These are phyloP conservation scores for Aspergillus baeticus DNA, from an alignment of 495 filamentous ascomycete species.

Conservation along the genomic window DNA sequence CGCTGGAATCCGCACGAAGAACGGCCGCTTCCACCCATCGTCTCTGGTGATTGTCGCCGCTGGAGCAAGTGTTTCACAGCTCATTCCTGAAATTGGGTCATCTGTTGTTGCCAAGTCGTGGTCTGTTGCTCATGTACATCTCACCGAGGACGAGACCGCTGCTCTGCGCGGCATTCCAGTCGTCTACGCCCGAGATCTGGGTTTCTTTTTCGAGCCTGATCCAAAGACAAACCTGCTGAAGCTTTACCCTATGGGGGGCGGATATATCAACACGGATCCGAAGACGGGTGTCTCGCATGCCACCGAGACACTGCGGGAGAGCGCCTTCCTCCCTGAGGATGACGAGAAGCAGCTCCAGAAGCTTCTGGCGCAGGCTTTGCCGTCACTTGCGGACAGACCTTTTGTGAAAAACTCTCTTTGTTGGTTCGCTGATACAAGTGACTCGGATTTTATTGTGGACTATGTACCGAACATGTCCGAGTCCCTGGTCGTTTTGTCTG, in stretches of 20 bases:
- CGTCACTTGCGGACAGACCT: slow-evolving; percentile 46
- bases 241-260: slow-evolving; percentile 53
- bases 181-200: slow-evolving; percentile 53
- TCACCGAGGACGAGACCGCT: slow-evolving; percentile 50
- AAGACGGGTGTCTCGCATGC: slow-evolving; percentile 31
- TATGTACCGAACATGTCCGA: slow-evolving; percentile 44
- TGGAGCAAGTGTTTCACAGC: slow-evolving; percentile 37
- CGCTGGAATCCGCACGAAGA: slow-evolving; percentile 36
- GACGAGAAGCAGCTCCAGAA: slow-evolving; percentile 48
- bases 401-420: slow-evolving; percentile 49
- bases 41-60: slow-evolving; percentile 42
- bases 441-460: slow-evolving; percentile 57
- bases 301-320: slow-evolving; percentile 31
- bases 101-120: slow-evolving; percentile 50
- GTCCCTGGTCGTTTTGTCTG: slow-evolving; percentile 46
- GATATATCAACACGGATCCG: slow-evolving; percentile 50
- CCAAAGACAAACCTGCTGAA: slow-evolving; percentile 52
- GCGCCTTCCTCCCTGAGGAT: slow-evolving; percentile 44
- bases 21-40: slow-evolving; percentile 35
- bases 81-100: slow-evolving; percentile 38
- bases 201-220: slow-evolving; percentile 61
- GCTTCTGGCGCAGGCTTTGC: slow-evolving; percentile 49
- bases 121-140: slow-evolving; percentile 53
- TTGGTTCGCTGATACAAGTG: slow-evolving; percentile 57
- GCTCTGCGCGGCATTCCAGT: slow-evolving; percentile 53